Evolutionary conservation across 1,284 basidiomycete species (phyloP), one percentile per base, ranked within the genome.

Genomic region (Naganishia cerealis): DNA sequence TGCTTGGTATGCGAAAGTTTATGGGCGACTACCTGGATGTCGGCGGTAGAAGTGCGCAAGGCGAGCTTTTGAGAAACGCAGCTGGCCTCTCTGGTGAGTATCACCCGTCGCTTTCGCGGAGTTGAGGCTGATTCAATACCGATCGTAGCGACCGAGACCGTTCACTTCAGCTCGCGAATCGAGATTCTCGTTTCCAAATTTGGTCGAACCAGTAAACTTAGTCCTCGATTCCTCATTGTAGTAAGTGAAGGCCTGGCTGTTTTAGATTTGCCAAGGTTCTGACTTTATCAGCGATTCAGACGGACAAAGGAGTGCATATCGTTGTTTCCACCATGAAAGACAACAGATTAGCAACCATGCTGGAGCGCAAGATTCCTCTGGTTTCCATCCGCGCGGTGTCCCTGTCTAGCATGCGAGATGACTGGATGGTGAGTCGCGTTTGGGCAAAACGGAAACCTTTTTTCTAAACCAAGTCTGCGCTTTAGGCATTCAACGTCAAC

Each of bases 1-100:
- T 99, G 72, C 85, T 99, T 70, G 92, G 95, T 67, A 94, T 94
- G 83, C 87, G 96, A 63, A 88, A 93, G 70, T 99, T 96, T 79
- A 87, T 91, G 86, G 96, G 96, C 18, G 96, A 99, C 80, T 99
- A 99, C 80, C 86, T 99, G 48, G 91, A 94, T 76, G 83, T 98
- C 43, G 92, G 91, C 61, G 89, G 89, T 3, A 87, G 88, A 74
- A 90, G 88, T 78, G 80, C 91, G 0, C 82, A 94, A 29, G 94
- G 94, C 0, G 86, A 89, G 75, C 87, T 94, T 79, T 80, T 99
- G 66, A 85, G 86, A 54, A 83, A 84, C 50, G 88, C 87, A 18
- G 92, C 91, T 72, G 87, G 87, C 1, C 86, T 97, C 71, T 85
- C 86, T 74, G 80, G 91, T 92, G 71, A 77, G 89, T 82, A 38